A percentile compares a stretch with the other conserved stretches of the same genome.
These are phyloP conservation scores for Penicillium lagena DNA, from an alignment of 495 filamentous ascomycete genomes.

Conservation along the genomic window DNA sequence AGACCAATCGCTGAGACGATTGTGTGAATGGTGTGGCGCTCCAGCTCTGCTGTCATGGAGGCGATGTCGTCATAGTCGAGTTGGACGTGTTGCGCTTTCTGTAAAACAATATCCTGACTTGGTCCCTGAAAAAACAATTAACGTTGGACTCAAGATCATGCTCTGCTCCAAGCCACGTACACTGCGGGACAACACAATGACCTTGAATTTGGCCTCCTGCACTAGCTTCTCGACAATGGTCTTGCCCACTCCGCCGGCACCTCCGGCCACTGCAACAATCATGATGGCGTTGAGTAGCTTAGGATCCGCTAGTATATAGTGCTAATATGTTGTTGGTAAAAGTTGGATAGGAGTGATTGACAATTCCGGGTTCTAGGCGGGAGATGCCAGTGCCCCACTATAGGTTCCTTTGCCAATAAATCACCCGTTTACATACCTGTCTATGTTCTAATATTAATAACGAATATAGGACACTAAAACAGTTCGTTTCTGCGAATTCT, in stretches of 20 bases:
- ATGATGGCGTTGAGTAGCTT: neutral
- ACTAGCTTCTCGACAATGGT: constrained; percentile 43
- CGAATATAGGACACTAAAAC: too few species aligned
- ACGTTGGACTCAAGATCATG: neutral
- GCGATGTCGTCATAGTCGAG: constrained; percentile 39
- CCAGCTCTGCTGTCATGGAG: constrained; percentile 30
- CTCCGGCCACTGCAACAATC: constrained; percentile 49
- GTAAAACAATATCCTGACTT: neutral
- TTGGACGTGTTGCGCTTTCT: constrained; percentile 11
- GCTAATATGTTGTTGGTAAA: too few species aligned
- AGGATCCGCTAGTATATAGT: too few species aligned
- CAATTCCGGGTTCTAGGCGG: too few species aligned
- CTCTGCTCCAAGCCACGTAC: constrained; percentile 3
- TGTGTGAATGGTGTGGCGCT: constrained; percentile 42
- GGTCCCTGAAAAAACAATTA: constrained; percentile 1
- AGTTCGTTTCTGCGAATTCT: too few species aligned
- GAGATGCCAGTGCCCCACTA: too few species aligned
- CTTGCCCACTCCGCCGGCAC: constrained; percentile 45
- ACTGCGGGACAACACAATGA: constrained; percentile 37
- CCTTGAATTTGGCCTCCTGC: constrained; percentile 27
- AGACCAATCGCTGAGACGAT: constrained; percentile 45
- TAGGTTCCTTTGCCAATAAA: too few species aligned
- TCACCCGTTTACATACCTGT: too few species aligned
- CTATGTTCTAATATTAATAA: too few species aligned
- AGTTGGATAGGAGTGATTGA: too few species aligned